Conservation (phyloP, 805 yeast species). For the Wickerhamomyces ciferrii region DNA sequence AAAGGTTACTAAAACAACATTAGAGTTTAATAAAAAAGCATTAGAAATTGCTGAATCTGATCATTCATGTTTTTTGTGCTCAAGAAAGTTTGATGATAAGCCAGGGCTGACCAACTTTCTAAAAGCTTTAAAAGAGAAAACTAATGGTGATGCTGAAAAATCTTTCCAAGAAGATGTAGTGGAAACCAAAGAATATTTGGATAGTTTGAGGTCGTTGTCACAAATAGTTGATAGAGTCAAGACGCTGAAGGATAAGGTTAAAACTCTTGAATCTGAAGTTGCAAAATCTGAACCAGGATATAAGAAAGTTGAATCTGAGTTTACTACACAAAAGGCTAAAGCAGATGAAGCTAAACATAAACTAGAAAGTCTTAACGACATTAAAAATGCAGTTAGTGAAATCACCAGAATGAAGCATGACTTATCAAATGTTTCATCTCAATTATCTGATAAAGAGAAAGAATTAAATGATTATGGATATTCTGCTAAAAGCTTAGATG, state of each 20-base stretch:
- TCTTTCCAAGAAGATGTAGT: constrained; percentile 27
- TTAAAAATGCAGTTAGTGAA: constrained; percentile 28
- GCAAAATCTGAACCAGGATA: constrained; percentile 4
- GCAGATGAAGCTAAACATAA: constrained; percentile 2
- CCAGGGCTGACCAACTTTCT: constrained; percentile 21
- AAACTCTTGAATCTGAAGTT: background rate
- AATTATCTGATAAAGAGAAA: constrained; percentile 23
- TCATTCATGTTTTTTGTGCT: constrained; percentile 68
- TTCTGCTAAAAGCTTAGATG: constrained; percentile 32
- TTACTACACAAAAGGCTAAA: constrained; percentile 6
- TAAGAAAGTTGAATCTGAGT: constrained; percentile 1
- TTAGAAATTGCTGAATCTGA: constrained; percentile 51
- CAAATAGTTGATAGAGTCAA: constrained; percentile 20
- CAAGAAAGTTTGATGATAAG: constrained; percentile 50
- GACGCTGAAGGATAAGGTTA: constrained; percentile 1
- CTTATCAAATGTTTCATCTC: constrained; percentile 19
- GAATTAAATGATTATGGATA: constrained; percentile 35
- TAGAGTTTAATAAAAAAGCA: constrained; percentile 67
- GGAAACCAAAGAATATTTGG: constrained; percentile 26
- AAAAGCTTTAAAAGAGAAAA: constrained; percentile 23
- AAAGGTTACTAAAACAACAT: constrained; percentile 65
- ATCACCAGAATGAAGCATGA: constrained; percentile 29
- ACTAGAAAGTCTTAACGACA: constrained; percentile 5
- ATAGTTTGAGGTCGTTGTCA: constrained; percentile 21
- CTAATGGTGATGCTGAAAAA: constrained; percentile 26